Conservation (phyloP, 2,329 filamentous ascomycete genomes). For the Endocalyx cinctus region DNA sequence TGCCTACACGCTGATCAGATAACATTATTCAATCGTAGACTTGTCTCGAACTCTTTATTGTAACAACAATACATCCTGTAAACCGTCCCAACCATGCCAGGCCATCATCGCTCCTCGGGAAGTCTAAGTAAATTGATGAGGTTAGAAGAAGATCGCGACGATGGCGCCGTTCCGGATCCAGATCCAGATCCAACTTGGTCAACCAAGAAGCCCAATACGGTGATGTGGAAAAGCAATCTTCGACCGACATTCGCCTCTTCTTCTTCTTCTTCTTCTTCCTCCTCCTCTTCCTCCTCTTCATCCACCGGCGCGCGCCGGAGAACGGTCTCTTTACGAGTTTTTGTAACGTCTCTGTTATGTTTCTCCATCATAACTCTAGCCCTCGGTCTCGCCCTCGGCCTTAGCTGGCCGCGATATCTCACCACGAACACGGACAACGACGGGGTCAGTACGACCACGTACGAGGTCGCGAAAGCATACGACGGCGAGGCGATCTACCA, state of each 20-base stretch:
- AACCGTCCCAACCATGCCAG: constrained; percentile 15
- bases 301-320: constrained; percentile 3
- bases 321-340: constrained; percentile 17
- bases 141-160: too few species aligned
- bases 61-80: too few species aligned
- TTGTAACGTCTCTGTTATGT: constrained; percentile 12
- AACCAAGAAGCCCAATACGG: constrained; percentile 5
- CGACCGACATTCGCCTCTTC: constrained; percentile 4
- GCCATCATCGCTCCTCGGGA: constrained; percentile 16
- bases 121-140: constrained; percentile 17
- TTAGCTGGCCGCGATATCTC: constrained; percentile 12
- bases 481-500: too few species aligned
- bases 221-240: constrained; percentile 11
- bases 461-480: constrained; percentile 18
- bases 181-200: constrained; percentile 7
- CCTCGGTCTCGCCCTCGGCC: constrained; percentile 19
- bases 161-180: constrained; percentile 6
- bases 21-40: too few species aligned
- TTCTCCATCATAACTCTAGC: constrained; percentile 16
- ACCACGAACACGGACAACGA: too few species aligned
- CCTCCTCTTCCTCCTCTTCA: too few species aligned
- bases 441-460: too few species aligned
- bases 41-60: too few species aligned
- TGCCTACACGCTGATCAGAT: too few species aligned
- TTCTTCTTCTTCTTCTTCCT: too few species aligned